Percentiles rank a stretch among this genome's conserved stretches.
Evolutionary conservation across 306 rosid genomes (phyloP).

Genomic region (Citrullus colocynthis): DNA sequence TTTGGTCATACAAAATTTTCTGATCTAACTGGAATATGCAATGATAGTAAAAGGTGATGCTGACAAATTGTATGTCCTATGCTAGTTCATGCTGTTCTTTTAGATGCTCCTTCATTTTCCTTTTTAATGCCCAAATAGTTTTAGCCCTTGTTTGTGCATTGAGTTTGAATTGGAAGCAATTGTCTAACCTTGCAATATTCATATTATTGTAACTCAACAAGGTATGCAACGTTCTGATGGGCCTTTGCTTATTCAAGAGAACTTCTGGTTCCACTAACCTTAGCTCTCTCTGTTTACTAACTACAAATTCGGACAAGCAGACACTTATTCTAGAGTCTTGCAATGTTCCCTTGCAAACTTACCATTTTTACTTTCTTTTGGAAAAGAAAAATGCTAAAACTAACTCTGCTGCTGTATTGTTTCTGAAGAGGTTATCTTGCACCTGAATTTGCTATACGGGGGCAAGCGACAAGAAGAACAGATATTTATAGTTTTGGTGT

Average conservation of each 20-base stretch:
- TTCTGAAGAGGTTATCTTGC: conserved; percentile 67
- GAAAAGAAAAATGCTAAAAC: neutral
- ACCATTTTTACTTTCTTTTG: neutral
- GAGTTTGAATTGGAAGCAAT: neutral
- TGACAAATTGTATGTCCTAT: neutral
- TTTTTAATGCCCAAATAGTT: neutral
- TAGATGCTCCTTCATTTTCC: neutral
- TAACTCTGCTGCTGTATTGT: conserved; percentile 8
- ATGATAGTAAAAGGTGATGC: neutral
- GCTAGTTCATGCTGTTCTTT: neutral
- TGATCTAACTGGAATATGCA: neutral
- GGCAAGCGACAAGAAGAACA: conserved; percentile 76
- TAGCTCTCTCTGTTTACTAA: neutral
- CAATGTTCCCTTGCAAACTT: neutral
- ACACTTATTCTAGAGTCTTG: neutral
- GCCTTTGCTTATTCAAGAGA: conserved; percentile 1
- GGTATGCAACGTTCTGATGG: neutral
- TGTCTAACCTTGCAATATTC: neutral
- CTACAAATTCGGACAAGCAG: neutral
- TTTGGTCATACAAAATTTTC: neutral
- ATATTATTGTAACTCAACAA: neutral
- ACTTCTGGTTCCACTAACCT: neutral
- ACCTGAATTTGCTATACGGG: conserved; percentile 76
- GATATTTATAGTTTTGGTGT: conserved; percentile 83
- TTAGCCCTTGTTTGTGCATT: neutral